A percentile compares a stretch with the other conserved stretches of the same genome.
Conservation (phyloP, 163 green algal species). For the Scenedesmus sp. region DNA sequence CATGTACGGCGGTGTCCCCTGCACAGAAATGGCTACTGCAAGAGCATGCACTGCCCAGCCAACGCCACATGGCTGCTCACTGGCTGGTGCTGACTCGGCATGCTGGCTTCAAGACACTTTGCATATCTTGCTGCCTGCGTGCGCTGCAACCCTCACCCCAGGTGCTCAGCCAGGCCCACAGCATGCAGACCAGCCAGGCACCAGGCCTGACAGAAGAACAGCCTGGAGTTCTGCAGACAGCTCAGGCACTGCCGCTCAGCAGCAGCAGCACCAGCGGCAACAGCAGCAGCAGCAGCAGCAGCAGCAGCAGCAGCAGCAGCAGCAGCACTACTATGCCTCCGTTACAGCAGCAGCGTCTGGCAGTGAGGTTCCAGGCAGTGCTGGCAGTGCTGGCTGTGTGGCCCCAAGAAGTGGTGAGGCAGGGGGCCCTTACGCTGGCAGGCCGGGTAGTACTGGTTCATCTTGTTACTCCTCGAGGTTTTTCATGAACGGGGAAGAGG, state of each 20-base stretch:
- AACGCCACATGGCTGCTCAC: neutral
- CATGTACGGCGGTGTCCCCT: too few species aligned
- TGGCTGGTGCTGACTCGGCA: too few species aligned
- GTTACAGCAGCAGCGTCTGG: neutral
- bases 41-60: too few species aligned
- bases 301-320: neutral
- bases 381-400: neutral
- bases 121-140: neutral
- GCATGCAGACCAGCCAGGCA: neutral
- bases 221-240: neutral
- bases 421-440: neutral
- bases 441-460: neutral
- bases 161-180: neutral
- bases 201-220: neutral
- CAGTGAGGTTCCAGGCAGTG: neutral
- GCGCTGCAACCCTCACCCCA: neutral
- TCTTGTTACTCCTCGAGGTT: slow-evolving; percentile 15
- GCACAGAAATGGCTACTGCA: too few species aligned
- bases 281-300: neutral
- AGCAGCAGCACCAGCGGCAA: neutral
- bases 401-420: neutral
- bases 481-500: slow-evolving; percentile 4
- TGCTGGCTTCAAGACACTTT: too few species aligned
- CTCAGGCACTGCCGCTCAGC: neutral
- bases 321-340: too few species aligned